Base-by-base conservation (phyloP, 176 grass and related monocot genomes). In the Juncus effusus region DNA sequence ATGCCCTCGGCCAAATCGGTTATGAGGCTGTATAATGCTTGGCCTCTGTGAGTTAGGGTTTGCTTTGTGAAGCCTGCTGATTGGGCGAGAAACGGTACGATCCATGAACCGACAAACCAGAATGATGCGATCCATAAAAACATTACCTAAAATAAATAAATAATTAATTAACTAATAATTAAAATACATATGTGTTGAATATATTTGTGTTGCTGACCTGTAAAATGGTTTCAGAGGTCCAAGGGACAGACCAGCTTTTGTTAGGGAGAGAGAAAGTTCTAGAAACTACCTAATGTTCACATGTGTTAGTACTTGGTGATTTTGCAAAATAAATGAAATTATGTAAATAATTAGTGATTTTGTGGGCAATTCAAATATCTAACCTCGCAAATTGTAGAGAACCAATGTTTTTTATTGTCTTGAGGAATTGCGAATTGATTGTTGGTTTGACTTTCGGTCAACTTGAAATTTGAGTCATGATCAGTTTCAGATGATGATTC, bases 71-170 rank as follows among this genome's bases (percentile, higher is more conserved):
- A 93, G 49, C 88, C 94, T 69, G 82, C 82, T 40, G 74, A 79
- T 82, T 93, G 94, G 69, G 85, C 94, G 53, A 93, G 75, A 76
- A 99, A 93, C 12, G 94, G 94, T 39, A 99, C 84, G 79, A 99
- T 93, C 94, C 88, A 99, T 57, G 94, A 99, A 76, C 94, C 94
- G 45, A 90, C 94, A 54, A 93, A 74, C 94, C 94, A 99, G 81
- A 97, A 99, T 41, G 94, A 84, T 59, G 85, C 82, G 54, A 99
- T 83, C 94, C 94, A 93, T 52, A 90, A 75, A 75, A 99, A 75
- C 94, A 99, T 99, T 42, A 99, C 85, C 94, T 99, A 82, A 8
- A 65, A 74, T 67, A 37, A 51, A 57, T 11, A n/a, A 39, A 40
- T 50, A 28, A 38, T 79, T 19, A 63, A 36, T 56, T 64, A 19